Evolutionary conservation across 129 eudicot species (phyloP), one percentile per base, ranked within the genome.

Genomic region (Helichrysum umbraculigerum): DNA sequence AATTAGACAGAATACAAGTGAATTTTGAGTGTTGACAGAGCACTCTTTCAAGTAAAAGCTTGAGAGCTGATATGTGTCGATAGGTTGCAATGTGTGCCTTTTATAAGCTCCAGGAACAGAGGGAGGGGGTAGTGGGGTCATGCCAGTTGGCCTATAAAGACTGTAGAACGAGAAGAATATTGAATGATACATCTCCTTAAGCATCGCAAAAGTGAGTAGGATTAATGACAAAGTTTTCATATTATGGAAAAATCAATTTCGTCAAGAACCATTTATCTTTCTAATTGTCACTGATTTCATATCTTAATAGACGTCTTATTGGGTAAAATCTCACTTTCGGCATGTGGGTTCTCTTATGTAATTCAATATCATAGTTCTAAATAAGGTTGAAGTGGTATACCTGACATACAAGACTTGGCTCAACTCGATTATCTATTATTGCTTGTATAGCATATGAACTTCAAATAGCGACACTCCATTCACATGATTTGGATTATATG

Each of bases 121-220:
- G 81, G 86, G 79, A 64, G 79, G 73, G 67, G 74, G 81, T 44
- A 82, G 86, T 70, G 81, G 89, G 84, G 84, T 54, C 65, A 28
- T 60, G 84, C 90, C 78, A 88, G 87, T 79, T 86, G 90, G 88
- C 71, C 67, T 64, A 81, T 56, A 81, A 80, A 88, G 75, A 69
- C 73, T 75, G 60, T 66, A 37, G 75, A 77, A 60, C 44, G 67
- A 79, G 74, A 66, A 58, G 82, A 86, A 66, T 81, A 70, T 83
- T 17, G 47, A 64, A 83, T 44, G 78, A 83, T 83, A 77, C 81
- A 79, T 35, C 14, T 35, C 51, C 61, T 35, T 75, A 68, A 81
- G 86, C 79, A 81, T 85, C 88, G 83, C 76, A 83, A 69, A 78
- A 79, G 76, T 57, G 47, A 83, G 72, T 68, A 81, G 71, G 78